Base-by-base conservation (phyloP, 371 early-diverging fungal genomes). In the Rhizomucor miehei region DNA sequence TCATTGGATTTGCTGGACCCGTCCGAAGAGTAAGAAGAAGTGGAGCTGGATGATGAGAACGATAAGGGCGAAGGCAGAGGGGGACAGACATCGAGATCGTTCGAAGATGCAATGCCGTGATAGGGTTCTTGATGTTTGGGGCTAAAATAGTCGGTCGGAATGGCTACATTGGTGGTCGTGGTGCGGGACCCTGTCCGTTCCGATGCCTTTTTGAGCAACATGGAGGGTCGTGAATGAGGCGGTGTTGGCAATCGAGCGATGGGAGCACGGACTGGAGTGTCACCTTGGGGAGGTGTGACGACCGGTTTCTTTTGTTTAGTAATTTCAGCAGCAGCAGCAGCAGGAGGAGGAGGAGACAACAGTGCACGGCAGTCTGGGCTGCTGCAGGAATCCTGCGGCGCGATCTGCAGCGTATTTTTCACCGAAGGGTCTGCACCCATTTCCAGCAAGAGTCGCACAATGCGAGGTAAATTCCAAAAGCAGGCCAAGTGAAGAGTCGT, bases 371-470 rank as follows among this genome's bases (percentile, higher is more conserved):
- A 55, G 20, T 69, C 67, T 3, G 47, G 23, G 35, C 52, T 55
- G 34, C 61, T 63, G 13, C 66, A 53, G 65, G 71, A 70, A 56
- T 75, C 69, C 39, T 54, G 52, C 20, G 75, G 71, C 45, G 53
- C 50, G 56, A 71, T 57, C 38, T 66, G 60, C 51, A 61, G 62
- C 48, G 60, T 48, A 58, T 71, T 71, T 51, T 54, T 51, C 16
- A 59, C 38, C 25, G 35, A 50, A 48, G 67, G 59, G 55, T 70
- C 71, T 29, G 71, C 71, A 10, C 68, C 75, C 48, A 65, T 44
- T 29, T 67, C 68, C 20, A 74, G 45, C 55, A 74, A 34, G 16
- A 66, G 71, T 66, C 60, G 68, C 50, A 75, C 71, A 58, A 75
- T 60, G 23, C 62, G 59, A 44, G 68, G 56, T 62, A 70, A 63